Base-by-base conservation (phyloP, 768 basidiomycete species). In the Russula ochroleuca region DNA sequence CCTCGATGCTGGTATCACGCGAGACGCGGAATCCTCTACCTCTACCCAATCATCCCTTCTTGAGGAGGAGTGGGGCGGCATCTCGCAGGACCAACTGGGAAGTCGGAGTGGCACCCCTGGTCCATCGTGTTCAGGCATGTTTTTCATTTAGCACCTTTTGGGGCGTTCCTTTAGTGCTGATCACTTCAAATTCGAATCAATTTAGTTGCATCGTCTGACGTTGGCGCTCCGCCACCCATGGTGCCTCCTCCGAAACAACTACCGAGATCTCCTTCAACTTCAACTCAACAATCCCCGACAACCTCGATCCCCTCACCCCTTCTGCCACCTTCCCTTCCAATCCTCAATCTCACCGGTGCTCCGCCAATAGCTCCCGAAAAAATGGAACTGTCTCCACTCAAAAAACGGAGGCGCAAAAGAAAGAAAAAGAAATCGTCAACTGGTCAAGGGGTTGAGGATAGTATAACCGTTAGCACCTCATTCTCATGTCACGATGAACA, bases 271-370 rank as follows among this genome's bases (percentile, higher is more conserved):
- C 28, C 8, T 14, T 8, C 49, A 8, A 43, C 3, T 14, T 38
- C 43, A 21, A 23, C 21, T 17, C 62, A 52, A 53, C 49, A 8
- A 54, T 5, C 37, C 14, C 54, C 40, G 14, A 52, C 38, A 8
- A 19, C 47, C 8, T n/a, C 53, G 17, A 9, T 23, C 15, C n/a
- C 21, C 28, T n/a, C 62, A 10, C 15, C 37, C 15, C 19, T 10
- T 53, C 50, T 40, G 4, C 15, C 23, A 23, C 45, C 38, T 19
- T 28, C 50, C 13, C 49, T 21, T 1, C 54, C 58, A 13, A 25
- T 66, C 10, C 61, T 66, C 21, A 68, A 68, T 40, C 65, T 68
- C 25, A 54, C 53, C 2, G 65, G 65, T 19, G 55, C 61, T 17
- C 67, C 65, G 2, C 48, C 60, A 21, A 23, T 37, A 15, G 23